Percentiles rank a stretch among this genome's conserved stretches.
These are phyloP conservation scores for Triglochin maritima DNA, from an alignment of 106 monocot species.

Conservation along the genomic window DNA sequence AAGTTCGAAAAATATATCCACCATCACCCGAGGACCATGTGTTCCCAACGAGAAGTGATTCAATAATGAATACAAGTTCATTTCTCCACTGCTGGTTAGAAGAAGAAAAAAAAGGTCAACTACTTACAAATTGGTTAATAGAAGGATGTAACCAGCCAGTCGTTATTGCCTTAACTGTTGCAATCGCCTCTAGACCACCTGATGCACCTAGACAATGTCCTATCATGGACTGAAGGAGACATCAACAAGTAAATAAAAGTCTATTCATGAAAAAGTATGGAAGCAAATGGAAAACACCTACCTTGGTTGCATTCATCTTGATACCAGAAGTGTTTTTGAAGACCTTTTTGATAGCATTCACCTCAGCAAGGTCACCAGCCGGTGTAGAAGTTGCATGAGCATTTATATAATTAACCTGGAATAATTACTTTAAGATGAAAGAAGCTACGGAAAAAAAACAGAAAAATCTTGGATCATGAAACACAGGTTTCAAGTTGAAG, in stretches of 20 bases:
- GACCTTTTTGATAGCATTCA: slow-evolving; percentile 90
- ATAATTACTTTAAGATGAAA: not conserved
- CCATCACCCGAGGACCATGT: no score
- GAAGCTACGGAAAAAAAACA: not conserved
- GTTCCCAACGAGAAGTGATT: no score
- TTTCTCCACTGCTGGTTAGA: not conserved
- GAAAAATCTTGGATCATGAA: not conserved
- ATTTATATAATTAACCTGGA: slow-evolving; percentile 97
- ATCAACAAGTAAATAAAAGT: no score
- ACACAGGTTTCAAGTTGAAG: not conserved
- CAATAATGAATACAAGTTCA: no score
- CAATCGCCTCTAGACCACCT: slow-evolving; percentile 95
- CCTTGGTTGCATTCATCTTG: slow-evolving; percentile 96
- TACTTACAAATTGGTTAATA: slow-evolving; percentile 98
- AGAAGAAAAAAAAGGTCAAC: slow-evolving; percentile 1
- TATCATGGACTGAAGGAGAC: slow-evolving; percentile 75
- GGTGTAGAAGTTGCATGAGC: slow-evolving; percentile 99
- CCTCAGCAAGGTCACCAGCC: slow-evolving; percentile 93
- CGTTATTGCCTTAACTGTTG: slow-evolving; percentile 88
- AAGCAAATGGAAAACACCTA: slow-evolving; percentile 1
- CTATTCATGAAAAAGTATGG: not conserved
- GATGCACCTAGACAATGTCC: slow-evolving; percentile 96
- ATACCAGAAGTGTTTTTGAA: slow-evolving; percentile 78
- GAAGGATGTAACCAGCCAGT: slow-evolving; percentile 86
- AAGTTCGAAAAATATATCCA: no score